A percentile compares a stretch with the other conserved stretches of the same genome.
Conservation (phyloP, 352 stramenopile species). For the Phytophthora cryptogea region DNA sequence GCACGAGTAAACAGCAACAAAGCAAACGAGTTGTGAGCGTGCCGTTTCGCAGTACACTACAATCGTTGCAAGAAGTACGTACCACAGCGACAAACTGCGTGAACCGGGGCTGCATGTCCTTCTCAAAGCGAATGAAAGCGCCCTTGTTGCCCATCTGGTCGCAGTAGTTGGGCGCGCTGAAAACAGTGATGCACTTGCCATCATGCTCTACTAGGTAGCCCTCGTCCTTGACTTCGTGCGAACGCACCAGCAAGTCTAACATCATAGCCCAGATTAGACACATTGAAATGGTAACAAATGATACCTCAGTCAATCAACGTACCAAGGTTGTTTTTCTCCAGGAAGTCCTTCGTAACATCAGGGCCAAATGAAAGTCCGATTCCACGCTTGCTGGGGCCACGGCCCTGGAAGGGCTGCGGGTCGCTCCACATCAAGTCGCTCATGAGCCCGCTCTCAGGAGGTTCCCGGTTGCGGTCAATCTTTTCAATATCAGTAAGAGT, state of each 20-base stretch:
- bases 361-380: slow-evolving; percentile 98
- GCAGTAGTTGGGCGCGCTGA: slow-evolving; percentile 99
- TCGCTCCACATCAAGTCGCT: slow-evolving; percentile 95
- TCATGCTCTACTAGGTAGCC: slow-evolving; percentile 99
- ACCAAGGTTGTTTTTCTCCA: slow-evolving; percentile 96
- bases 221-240: slow-evolving; percentile 99
- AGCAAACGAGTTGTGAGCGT: neutral
- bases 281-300: neutral
- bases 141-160: slow-evolving; percentile 99
- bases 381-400: slow-evolving; percentile 95
- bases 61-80: slow-evolving; percentile 20
- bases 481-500: slow-evolving; percentile 94
- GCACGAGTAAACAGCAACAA: slow-evolving; percentile 5
- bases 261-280: slow-evolving; percentile 4
- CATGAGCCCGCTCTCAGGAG: slow-evolving; percentile 93
- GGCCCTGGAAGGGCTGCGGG: slow-evolving; percentile 96
- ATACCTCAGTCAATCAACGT: slow-evolving; percentile 13
- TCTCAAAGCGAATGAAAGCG: slow-evolving; percentile 98
- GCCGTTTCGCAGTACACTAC: neutral
- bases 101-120: slow-evolving; percentile 95
- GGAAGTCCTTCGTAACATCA: slow-evolving; percentile 97
- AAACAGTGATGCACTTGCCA: slow-evolving; percentile 99
- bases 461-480: slow-evolving; percentile 95
- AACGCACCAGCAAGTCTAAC: slow-evolving; percentile 95
- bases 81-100: slow-evolving; percentile 95